phyloP scores from a whole-genome alignment of 148 eudicot species.

The Dysphania ambrosioides region DNA sequence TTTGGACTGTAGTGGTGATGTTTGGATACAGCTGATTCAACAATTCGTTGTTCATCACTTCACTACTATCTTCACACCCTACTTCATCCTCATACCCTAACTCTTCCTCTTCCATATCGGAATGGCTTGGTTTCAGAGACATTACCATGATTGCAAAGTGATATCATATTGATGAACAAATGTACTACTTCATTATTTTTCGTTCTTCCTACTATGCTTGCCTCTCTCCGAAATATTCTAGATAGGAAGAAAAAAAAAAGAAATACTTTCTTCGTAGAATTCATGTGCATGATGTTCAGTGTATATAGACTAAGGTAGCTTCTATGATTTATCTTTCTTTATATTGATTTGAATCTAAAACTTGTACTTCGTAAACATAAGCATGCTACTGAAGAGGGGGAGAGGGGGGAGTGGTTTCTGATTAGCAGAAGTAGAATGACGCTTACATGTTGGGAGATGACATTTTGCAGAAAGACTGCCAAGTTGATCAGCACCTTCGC shows the following conservation, averaged over 20 bases:
- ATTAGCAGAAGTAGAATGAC: constrained; percentile 1
- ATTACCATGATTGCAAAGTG: too few species aligned
- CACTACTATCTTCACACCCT: neutral
- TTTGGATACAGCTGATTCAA: neutral
- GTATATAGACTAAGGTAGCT: neutral
- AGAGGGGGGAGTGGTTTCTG: neutral
- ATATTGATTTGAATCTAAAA: neutral
- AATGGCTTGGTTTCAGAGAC: too few species aligned
- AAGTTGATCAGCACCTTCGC: constrained; percentile 50
- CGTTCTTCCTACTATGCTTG: too few species aligned
- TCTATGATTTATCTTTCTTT: neutral
- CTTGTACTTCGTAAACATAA: constrained; percentile 3
- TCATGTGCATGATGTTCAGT: neutral
- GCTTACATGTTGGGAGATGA: constrained; percentile 60
- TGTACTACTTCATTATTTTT: too few species aligned
- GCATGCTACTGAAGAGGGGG: neutral
- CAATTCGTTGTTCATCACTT: neutral
- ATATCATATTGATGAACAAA: too few species aligned
- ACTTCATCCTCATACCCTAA: neutral
- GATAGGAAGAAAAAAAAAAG: too few species aligned
- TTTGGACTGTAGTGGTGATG: too few species aligned
- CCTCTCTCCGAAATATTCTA: too few species aligned
- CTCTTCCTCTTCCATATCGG: too few species aligned
- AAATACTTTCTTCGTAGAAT: neutral
- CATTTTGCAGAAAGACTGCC: constrained; percentile 46